These are phyloP conservation scores for Populus simonii DNA, from an alignment of 345 rosid genomes.

Conservation along the genomic window DNA sequence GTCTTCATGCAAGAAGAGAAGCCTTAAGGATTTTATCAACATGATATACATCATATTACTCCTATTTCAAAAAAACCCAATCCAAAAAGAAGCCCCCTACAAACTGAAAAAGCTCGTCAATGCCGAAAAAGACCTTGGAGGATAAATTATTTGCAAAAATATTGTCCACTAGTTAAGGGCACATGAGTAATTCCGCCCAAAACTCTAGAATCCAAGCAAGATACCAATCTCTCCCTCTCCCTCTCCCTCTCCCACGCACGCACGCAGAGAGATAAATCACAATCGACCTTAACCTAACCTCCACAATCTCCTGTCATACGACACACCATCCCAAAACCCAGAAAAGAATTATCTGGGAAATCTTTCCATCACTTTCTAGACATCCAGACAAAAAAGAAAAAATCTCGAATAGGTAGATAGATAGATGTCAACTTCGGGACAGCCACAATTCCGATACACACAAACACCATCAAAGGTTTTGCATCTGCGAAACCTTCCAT, in stretches of 20 bases:
- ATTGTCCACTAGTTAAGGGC: neutral
- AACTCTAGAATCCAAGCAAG: neutral
- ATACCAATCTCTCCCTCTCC: neutral
- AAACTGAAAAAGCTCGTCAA: no score
- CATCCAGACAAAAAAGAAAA: constrained; percentile 15
- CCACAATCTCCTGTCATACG: neutral
- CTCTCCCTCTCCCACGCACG: no score
- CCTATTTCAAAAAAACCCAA: no score
- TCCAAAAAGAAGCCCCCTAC: no score
- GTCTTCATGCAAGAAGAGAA: no score
- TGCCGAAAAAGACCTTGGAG: no score
- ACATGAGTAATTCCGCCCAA: neutral
- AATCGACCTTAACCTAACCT: neutral
- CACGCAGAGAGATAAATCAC: neutral
- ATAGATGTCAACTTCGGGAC: constrained; percentile 69
- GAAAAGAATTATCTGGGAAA: constrained; percentile 11
- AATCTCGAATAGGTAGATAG: neutral
- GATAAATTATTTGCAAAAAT: no score
- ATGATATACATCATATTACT: no score
- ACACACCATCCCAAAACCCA: neutral
- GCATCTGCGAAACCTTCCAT: constrained; percentile 88
- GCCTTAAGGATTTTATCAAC: no score
- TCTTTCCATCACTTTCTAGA: constrained; percentile 17
- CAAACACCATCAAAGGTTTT: constrained; percentile 96
- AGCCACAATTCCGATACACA: constrained; percentile 85